Evolutionary conservation across 345 rosid genomes (phyloP).

Genomic region (Salix exigua): DNA sequence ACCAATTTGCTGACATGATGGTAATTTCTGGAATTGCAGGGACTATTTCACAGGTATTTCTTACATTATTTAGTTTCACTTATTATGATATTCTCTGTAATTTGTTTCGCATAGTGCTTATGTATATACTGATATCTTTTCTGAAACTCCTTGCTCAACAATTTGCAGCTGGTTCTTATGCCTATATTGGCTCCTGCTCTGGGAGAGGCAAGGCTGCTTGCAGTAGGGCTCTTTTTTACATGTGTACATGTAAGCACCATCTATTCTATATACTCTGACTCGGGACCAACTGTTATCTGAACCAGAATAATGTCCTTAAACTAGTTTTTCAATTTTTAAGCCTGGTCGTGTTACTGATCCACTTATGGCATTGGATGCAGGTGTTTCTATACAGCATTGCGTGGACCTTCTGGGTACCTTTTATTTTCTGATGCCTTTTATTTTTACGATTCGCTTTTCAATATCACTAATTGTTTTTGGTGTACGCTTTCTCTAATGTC

Average conservation of each 20-base stretch:
- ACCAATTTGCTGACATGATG: conserved; percentile 89
- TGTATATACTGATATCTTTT: background rate
- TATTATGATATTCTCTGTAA: background rate
- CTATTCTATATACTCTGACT: background rate
- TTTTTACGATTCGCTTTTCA: background rate
- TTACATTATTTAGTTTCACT: conserved; percentile 1
- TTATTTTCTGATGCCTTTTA: background rate
- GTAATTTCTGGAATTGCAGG: conserved; percentile 75
- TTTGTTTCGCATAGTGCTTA: background rate
- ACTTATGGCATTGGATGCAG: conserved; percentile 41
- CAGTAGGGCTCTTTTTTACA: conserved; percentile 66
- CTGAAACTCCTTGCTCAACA: background rate
- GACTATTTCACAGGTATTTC: conserved; percentile 72
- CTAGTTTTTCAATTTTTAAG: background rate
- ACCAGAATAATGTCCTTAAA: background rate
- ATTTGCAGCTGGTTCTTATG: conserved; percentile 68
- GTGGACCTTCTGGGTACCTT: conserved; percentile 76
- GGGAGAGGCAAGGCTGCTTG: conserved; percentile 75
- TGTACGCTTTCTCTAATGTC: background rate
- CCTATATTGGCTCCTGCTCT: conserved; percentile 64
- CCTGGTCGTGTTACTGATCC: background rate
- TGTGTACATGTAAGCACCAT: conserved; percentile 58
- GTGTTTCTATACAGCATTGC: conserved; percentile 73
- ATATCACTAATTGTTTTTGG: background rate
- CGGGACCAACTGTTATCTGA: background rate